phyloP scores from a whole-genome alignment of 345 rosid species.

The Iberis pinnata region DNA sequence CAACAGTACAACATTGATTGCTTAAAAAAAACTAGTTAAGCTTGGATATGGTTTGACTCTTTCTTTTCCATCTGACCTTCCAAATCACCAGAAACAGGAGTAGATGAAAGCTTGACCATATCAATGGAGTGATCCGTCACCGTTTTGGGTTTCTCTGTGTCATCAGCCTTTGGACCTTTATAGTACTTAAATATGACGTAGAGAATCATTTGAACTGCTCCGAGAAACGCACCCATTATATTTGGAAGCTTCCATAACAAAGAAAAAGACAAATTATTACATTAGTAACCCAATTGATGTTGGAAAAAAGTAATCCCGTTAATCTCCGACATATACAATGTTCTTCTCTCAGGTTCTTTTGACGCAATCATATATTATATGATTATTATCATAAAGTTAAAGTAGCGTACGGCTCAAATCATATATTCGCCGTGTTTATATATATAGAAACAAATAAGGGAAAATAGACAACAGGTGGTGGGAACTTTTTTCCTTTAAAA shows the following conservation, averaged over 20 bases:
- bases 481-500: slow-evolving; percentile 10
- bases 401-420: slow-evolving; percentile 25
- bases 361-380: slow-evolving; percentile 25
- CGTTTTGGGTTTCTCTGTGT: slow-evolving; percentile 23
- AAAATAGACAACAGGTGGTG: slow-evolving; percentile 17
- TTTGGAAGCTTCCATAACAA: slow-evolving; percentile 41
- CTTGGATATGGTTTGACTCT: slow-evolving; percentile 10
- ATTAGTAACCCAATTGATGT: slow-evolving; percentile 5
- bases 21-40: slow-evolving; percentile 13
- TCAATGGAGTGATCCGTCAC: slow-evolving; percentile 27
- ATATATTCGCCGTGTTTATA: slow-evolving; percentile 11
- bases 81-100: slow-evolving; percentile 13
- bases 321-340: slow-evolving; percentile 5
- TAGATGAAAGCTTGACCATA: slow-evolving; percentile 19
- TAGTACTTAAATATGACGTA: slow-evolving; percentile 39
- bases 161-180: slow-evolving; percentile 25
- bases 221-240: slow-evolving; percentile 42
- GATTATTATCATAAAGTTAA: slow-evolving; percentile 19
- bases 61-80: slow-evolving; percentile 3
- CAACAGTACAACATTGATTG: slow-evolving; percentile 15
- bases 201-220: slow-evolving; percentile 45
- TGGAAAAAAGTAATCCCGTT: slow-evolving; percentile 12
- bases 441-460: slow-evolving; percentile 15
- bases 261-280: background rate
- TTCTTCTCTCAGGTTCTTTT: background rate